phyloP scores from a whole-genome alignment of 495 filamentous ascomycete genomes.

The Bryoglossum gracile region DNA sequence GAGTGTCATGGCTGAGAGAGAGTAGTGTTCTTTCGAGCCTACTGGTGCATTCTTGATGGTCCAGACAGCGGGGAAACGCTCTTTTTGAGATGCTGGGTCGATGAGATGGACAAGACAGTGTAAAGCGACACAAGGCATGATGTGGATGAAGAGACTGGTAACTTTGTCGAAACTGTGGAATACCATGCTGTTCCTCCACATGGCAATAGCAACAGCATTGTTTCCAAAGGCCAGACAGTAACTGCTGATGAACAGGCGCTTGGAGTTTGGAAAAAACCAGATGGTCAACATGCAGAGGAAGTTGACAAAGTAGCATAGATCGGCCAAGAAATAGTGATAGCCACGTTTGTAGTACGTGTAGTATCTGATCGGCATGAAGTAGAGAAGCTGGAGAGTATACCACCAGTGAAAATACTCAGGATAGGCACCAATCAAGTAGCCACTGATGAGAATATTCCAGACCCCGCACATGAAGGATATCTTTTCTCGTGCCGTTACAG shows the following conservation, averaged over 20 bases:
- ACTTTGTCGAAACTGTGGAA: conserved; percentile 97
- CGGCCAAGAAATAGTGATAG: conserved; percentile 95
- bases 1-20: conserved; percentile 73
- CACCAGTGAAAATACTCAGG: conserved; percentile 86
- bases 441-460: conserved; percentile 93
- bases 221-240: conserved; percentile 93
- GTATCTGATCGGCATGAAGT: conserved; percentile 94
- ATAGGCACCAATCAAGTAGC: conserved; percentile 81
- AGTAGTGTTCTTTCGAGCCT: conserved; percentile 68
- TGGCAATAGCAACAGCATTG: conserved; percentile 95
- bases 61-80: conserved; percentile 81
- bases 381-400: conserved; percentile 79
- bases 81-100: conserved; percentile 50
- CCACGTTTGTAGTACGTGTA: conserved; percentile 84
- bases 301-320: conserved; percentile 98
- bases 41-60: conserved; percentile 67
- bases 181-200: conserved; percentile 98
- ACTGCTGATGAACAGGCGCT: conserved; percentile 85
- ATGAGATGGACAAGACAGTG: conserved; percentile 88
- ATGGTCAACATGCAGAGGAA: conserved; percentile 72
- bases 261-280: conserved; percentile 87
- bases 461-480: conserved; percentile 92
- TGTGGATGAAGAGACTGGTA: conserved; percentile 93
- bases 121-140: conserved; percentile 91
- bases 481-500: conserved; percentile 87